These are phyloP conservation scores for Aspergillus tubingensis DNA, from an alignment of 2,329 filamentous ascomycete species.

Conservation along the genomic window DNA sequence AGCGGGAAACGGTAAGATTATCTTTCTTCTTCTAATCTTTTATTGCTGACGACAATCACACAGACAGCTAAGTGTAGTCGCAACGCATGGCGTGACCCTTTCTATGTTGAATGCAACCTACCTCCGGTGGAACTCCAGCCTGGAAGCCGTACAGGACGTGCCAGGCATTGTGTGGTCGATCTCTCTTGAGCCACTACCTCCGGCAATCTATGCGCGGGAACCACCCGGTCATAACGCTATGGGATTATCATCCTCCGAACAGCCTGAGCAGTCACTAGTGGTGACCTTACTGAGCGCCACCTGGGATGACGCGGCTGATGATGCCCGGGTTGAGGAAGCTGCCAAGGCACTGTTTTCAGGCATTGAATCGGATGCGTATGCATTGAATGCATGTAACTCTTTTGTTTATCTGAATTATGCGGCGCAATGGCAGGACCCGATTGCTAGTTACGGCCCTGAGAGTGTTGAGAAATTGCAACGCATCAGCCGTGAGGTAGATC, in stretches of 20 bases:
- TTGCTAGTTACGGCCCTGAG: conserved; percentile 44
- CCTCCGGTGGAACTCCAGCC: conserved; percentile 4
- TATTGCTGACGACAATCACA: too few species aligned
- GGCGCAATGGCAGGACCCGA: conserved; percentile 44
- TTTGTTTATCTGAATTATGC: conserved; percentile 54
- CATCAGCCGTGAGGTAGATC: conserved; percentile 44
- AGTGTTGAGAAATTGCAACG: conserved; percentile 35
- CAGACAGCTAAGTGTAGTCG: too few species aligned
- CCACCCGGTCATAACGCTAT: conserved; percentile 18
- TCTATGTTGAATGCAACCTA: conserved; percentile 24
- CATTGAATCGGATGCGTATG: conserved; percentile 14
- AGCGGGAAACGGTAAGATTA: neutral
- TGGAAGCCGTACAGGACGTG: neutral
- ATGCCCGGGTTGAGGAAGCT: conserved; percentile 28
- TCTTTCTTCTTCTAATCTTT: too few species aligned
- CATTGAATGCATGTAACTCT: conserved; percentile 24
- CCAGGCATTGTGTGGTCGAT: conserved; percentile 5
- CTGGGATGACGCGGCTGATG: conserved; percentile 37
- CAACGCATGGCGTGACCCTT: too few species aligned
- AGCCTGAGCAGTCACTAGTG: neutral
- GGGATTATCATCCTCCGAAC: conserved; percentile 1
- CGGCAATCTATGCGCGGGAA: conserved; percentile 19
- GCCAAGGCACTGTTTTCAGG: conserved; percentile 24
- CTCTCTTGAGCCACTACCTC: conserved; percentile 11
- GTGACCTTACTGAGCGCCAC: conserved; percentile 32